phyloP scores from a whole-genome alignment of 331 rosid genomes.

The Malus hybrid region DNA sequence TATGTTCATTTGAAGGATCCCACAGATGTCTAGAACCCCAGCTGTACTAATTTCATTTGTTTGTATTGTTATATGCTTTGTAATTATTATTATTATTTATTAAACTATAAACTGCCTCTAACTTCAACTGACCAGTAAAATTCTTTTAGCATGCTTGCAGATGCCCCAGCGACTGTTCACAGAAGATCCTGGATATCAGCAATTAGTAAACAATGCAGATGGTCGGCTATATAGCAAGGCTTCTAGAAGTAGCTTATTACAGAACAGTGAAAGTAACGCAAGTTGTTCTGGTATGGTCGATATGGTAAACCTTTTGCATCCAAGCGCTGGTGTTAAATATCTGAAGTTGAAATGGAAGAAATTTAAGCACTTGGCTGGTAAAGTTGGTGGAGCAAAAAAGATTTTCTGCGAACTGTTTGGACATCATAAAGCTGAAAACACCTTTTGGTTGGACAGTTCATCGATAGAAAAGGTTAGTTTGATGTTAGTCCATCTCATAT shows the following conservation, averaged over 20 bases:
- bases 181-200: constrained; percentile 29
- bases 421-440: constrained; percentile 59
- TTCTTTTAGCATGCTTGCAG: constrained; percentile 58
- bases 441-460: constrained; percentile 98
- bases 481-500: not conserved
- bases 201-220: constrained; percentile 19
- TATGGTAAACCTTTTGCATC: constrained; percentile 34
- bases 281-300: constrained; percentile 23
- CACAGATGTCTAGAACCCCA: not conserved
- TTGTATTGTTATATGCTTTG: not conserved
- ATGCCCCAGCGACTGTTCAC: constrained; percentile 32
- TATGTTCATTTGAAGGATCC: constrained; percentile 12
- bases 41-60: not conserved
- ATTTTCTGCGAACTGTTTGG: constrained; percentile 77
- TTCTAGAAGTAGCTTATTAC: constrained; percentile 16
- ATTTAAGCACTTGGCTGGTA: constrained; percentile 52
- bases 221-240: constrained; percentile 22
- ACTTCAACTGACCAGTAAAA: constrained; percentile 45
- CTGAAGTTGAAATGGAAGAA: constrained; percentile 87
- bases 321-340: constrained; percentile 36
- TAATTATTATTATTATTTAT: not conserved
- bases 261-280: constrained; percentile 16
- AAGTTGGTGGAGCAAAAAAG: constrained; percentile 74
- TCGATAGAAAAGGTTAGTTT: constrained; percentile 74
- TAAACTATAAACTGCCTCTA: not conserved